Evolutionary conservation across 2,329 filamentous ascomycete species (phyloP).

Genomic region (Coniochaeta sp.): DNA sequence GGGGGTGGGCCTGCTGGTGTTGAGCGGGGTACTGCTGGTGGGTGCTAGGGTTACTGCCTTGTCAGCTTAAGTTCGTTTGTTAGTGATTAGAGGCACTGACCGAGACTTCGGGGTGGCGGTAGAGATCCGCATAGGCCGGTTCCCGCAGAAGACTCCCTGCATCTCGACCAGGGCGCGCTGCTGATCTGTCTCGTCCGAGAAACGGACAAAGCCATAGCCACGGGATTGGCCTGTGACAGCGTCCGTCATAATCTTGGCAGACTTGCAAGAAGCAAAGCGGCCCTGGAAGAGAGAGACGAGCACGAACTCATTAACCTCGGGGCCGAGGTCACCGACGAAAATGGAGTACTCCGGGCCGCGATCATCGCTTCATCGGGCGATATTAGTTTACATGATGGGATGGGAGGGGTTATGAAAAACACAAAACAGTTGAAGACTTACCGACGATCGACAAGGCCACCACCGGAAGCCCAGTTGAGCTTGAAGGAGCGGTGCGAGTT

Average conservation of each 20-base stretch:
- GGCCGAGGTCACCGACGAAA: conserved; percentile 95
- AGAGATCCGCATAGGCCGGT: conserved; percentile 96
- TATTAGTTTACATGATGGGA: conserved; percentile 11
- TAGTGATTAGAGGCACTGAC: conserved; percentile 10
- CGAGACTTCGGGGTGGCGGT: conserved; percentile 96
- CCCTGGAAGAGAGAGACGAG: conserved; percentile 95
- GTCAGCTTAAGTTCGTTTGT: background rate
- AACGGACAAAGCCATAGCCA: conserved; percentile 96
- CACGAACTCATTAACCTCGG: conserved; percentile 98
- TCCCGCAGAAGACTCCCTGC: conserved; percentile 99
- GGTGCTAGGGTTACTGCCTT: conserved; percentile 21
- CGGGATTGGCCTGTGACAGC: conserved; percentile 96
- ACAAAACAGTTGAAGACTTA: conserved; percentile 30
- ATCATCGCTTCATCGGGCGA: conserved; percentile 67
- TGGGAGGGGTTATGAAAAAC: conserved; percentile 3
- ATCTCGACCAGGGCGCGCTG: conserved; percentile 94
- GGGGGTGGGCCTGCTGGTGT: conserved; percentile 26
- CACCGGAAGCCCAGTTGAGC: conserved; percentile 98
- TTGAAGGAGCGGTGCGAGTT: conserved; percentile 96
- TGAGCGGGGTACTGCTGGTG: conserved; percentile 30
- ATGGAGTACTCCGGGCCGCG: conserved; percentile 95
- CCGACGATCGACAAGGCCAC: conserved; percentile 90
- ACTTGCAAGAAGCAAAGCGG: conserved; percentile 96
- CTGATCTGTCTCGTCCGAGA: conserved; percentile 91
- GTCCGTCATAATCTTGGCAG: conserved; percentile 99